phyloP scores from a whole-genome alignment of 352 stramenopile species.

The Blastocystis sp. region DNA sequence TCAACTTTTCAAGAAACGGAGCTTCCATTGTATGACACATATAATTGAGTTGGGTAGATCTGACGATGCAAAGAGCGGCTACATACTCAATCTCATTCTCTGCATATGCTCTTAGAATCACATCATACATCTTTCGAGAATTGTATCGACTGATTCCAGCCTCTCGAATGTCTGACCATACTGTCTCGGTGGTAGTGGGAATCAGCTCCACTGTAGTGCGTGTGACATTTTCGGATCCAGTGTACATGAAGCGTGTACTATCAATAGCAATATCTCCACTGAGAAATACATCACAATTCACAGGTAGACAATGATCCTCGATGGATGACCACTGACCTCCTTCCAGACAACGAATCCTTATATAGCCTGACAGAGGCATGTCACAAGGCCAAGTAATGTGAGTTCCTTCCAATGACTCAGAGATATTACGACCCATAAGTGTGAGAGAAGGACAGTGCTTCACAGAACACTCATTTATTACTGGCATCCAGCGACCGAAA shows the following conservation, averaged over 20 bases:
- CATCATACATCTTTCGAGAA: background rate
- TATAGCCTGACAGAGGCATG: background rate
- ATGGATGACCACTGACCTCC: background rate
- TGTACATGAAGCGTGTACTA: background rate
- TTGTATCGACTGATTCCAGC: background rate
- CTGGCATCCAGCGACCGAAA: background rate
- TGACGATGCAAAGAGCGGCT: background rate
- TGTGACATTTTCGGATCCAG: background rate
- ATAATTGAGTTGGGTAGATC: background rate
- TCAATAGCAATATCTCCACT: background rate
- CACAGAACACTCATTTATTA: background rate
- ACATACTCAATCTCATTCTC: background rate
- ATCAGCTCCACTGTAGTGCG: background rate
- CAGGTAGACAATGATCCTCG: background rate
- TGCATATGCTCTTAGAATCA: background rate
- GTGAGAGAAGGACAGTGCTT: background rate
- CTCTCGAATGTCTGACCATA: background rate
- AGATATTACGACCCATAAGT: background rate
- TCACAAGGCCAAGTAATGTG: background rate
- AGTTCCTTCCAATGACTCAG: background rate
- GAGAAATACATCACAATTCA: conserved; percentile 17
- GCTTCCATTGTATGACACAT: background rate
- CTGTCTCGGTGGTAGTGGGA: background rate
- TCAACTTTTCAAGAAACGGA: background rate
- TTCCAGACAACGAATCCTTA: background rate